Base-by-base conservation (phyloP, 2,329 filamentous ascomycete species). In the Aspergillus luchuensis region DNA sequence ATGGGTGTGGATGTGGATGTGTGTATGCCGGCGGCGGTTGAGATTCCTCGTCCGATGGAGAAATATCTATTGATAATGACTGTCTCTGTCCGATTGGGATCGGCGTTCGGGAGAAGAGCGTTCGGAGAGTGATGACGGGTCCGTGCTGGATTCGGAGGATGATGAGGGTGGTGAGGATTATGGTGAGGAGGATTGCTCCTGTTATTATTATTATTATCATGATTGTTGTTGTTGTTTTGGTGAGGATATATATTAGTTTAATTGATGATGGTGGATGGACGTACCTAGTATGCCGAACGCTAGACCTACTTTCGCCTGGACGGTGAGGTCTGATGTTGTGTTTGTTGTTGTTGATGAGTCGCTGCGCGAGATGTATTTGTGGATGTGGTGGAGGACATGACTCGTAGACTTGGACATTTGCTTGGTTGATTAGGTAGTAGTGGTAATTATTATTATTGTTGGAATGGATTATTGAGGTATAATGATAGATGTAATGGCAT, bases 101-200 rank as follows among this genome's bases (percentile, higher is more conserved):
- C 25, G 25, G 25, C 2, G 47, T 50, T 1, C 41, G 57, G 6
- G 17, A 43, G 6, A 58, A 38, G 10, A 58, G 33, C 0, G 50
- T 25, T 13, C 50, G 7, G n/a, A 49, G 38, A 39, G 50, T 58
- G n/a, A 54, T 17, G 28, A 28, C 8, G 8, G 57, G 57, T 2
- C 50, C 57, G 50, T 41, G 49, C 43, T 58, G 52, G 28, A 58
- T 41, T 33, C 57, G 57, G n/a, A 58, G 30, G 17, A 58, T 25
- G 5, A 47, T 28, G 5, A 25, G 54, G 10, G 43, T 48, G 15
- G 51, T 13, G 19, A 58, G 6, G 17, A 54, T 13, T n/a, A 54
- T 49, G 39, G 45, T 38, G 30, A 58, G n/a, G 38, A 50, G 52
- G 5, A 52, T 23, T 30, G 47, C 56, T 38, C 28, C 55, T 57